Base-by-base conservation (phyloP, 225 moss, liverwort and hornwort species). In the Asterella californica region DNA sequence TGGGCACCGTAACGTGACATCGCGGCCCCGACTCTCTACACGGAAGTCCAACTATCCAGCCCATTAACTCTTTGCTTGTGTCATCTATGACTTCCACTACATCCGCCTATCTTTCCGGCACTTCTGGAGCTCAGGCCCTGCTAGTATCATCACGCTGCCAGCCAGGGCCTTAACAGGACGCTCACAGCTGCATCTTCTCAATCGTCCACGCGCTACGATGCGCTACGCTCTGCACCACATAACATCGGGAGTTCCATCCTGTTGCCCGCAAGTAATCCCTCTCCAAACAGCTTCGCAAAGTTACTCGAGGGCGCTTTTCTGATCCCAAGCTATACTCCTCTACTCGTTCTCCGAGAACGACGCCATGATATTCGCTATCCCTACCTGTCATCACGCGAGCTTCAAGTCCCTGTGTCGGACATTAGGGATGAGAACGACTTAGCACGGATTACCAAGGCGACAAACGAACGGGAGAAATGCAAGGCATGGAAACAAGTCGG, bases 1-100 rank as follows among this genome's bases (percentile, higher is more conserved):
- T 9, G 9, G 79, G 74, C 32, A 87, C 83, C 60, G 80, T 48
- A 0, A 82, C 72, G 50, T 85, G 88, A 29, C 82, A 81, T 45
- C 80, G 76, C 82, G 72, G 52, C 36, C 82, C 47, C 18, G 48
- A 67, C 22, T 62, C 77, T 34, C 52, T 49, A 52, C 79, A 54
- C 0, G 64, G 66, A 63, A 74, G 0, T 45, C 42, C 55, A 72
- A 46, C 32, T 46, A n/a, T 70, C 73, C 57, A 72, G 21, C 73
- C 70, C 80, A 80, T 80, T 42, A n/a, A 46, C 15, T 30, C 42
- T n/a, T 42, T 42, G 42, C 42, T 42, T 3, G 52, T 52, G 14
- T 52, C 52, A 52, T 52, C 52, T 12, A 52, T 52, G 17, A 12
- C 52, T 6, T 52, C 57, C 59, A n/a, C 17, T 32, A 42, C 76